Evolutionary conservation across 148 eudicot genomes (phyloP), one percentile per base, ranked within the genome.

Genomic region (Chenopodium album): DNA sequence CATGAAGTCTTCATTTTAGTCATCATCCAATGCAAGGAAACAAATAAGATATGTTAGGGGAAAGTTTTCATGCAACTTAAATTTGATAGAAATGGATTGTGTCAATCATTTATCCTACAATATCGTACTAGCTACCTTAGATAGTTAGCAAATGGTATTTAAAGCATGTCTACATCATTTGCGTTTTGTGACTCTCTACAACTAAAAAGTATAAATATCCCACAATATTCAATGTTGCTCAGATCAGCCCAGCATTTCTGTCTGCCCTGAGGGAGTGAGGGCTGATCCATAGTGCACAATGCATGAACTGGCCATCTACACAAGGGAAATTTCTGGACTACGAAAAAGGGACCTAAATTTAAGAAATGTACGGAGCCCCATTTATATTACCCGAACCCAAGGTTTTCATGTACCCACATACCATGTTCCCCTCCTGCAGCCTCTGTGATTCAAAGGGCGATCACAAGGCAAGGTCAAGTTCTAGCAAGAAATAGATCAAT

Each of bases 1-100:
- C 88, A 87, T 12, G 79, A 74, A 37, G 91, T 92, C 97, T 93
- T 65, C 84, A 82, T 67, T 69, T 68, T 75, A 16, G n/a, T 78
- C 12, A 67, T 76, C 17, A 74, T 73, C 62, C 54, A 50, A 52
- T 52, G 12, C 76, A 75, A 4, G 32, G 20, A 17, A 75, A 80
- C 48, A 79, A 8, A 70, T 31, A 19, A 65, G 65, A 20, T 28
- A 47, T 9, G 41, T 32, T 31, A 78, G 22, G 62, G 17, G 5
- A n/a, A 28, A 75, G 4, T 2, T 20, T 76, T 34, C 47, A 59
- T 56, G 73, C 73, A 32, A 32, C 47, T 32, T 19, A 69, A 32
- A 17, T 67, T 65, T 56, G 22, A 56, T 14, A 14, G 0, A 1
- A 56, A 56, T 56, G 54, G 14, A 50, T 50, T 9, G 54, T 50